Base-by-base conservation (phyloP, 805 yeast genomes). In the Candida incommunis region DNA sequence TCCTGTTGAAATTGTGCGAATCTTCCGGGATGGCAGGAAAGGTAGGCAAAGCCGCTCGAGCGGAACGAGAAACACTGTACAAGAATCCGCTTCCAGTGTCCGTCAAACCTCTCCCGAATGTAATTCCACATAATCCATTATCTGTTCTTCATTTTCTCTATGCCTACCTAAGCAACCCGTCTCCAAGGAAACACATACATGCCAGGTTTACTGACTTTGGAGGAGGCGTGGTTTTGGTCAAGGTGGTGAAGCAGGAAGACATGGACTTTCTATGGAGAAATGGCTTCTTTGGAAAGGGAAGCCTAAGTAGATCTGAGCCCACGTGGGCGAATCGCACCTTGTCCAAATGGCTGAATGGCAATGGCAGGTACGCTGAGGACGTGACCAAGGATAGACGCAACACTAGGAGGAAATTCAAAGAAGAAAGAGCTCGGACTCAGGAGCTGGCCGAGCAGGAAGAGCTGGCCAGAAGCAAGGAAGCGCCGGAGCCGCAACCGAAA, bases 241-340 rank as follows among this genome's bases (percentile, higher is more conserved):
- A 41, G 15, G 60, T 64, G 9, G 43, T 43, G 22, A 54, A 54
- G 40, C 61, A 60, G 1, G 50, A 56, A 0, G 77, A 71, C 25
- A 79, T 80, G 76, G 51, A 55, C 20, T 61, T 62, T 34, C 63
- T 92, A 2, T 92, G 97, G 97, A 62, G 68, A 16, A 72, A 72
- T 52, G 98, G 98, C 1, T 92, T 87, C 57, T 92, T 86, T 58
- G 98, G 98, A 4, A 92, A 90, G 56, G 98, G 97, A 2, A 74
- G 75, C 2, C 65, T 87, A 41, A 83, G 95, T 27, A 69, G 98
- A 50, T 82, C 94, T 46, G 96, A 92, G 57, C 95, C 98, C 0
- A 76, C 95, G 0, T 92, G 97, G 96, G 62, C 58, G 41, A 68
- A 66, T n/a, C 69, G 96, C 45, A 76, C 85, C 1, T 62, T 65